Conservation (phyloP, 148 eudicot genomes). For the Vaccinium darrowii region DNA sequence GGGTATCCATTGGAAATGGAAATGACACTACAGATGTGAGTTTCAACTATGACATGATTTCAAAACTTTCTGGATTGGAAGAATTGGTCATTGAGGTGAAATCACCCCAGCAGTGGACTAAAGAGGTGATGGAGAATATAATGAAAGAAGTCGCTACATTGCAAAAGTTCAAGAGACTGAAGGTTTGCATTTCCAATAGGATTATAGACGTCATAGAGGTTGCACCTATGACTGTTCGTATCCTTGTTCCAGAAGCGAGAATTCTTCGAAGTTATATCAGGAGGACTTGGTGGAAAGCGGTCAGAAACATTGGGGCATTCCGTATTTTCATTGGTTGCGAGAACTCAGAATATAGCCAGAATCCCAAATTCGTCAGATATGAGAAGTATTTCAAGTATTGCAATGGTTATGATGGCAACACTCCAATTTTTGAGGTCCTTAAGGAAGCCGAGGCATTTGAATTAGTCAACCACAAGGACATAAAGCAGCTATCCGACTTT, state of each 20-base stretch:
- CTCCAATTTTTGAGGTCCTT: neutral
- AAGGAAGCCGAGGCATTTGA: neutral
- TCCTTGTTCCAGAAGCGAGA: neutral
- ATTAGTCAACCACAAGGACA: neutral
- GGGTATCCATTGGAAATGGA: conserved; percentile 10
- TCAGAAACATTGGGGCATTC: neutral
- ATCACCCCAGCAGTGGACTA: neutral
- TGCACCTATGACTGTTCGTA: neutral
- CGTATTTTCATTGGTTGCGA: neutral
- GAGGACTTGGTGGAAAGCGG: neutral
- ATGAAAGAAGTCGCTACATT: neutral
- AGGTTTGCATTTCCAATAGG: neutral
- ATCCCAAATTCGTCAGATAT: neutral
- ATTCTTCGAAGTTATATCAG: neutral
- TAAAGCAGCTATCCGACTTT: neutral
- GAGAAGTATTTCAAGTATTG: neutral
- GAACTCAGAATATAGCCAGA: neutral
- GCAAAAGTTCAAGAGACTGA: neutral
- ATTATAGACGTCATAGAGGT: neutral
- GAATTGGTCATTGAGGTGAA: conserved; percentile 20
- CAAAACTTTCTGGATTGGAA: conserved; percentile 12
- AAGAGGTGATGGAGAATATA: neutral
- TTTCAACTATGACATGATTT: conserved; percentile 6
- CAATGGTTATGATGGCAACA: neutral
- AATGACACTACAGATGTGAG: neutral